These are phyloP conservation scores for Kluyveromyces aestuarii DNA, from an alignment of 805 yeast genomes.

Conservation along the genomic window DNA sequence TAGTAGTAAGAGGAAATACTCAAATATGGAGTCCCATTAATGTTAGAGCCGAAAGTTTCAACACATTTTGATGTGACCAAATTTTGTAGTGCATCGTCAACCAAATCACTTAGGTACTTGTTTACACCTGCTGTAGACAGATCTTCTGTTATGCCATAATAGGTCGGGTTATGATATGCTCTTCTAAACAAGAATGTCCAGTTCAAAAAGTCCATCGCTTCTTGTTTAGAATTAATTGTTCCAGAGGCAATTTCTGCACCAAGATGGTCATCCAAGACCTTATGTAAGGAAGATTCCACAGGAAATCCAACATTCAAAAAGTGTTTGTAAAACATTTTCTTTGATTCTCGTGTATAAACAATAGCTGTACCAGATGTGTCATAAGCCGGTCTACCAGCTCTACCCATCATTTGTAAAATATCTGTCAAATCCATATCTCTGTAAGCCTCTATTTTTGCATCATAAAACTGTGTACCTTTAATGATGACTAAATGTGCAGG, in stretches of 20 bases:
- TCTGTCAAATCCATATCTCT: constrained; percentile 91
- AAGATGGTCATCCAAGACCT: constrained; percentile 78
- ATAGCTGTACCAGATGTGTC: constrained; percentile 92
- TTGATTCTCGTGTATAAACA: constrained; percentile 72
- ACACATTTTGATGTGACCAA: constrained; percentile 70
- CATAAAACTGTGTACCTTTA: constrained; percentile 94
- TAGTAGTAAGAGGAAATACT: constrained; percentile 86
- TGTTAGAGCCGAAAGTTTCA: constrained; percentile 34
- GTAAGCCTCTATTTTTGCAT: constrained; percentile 88
- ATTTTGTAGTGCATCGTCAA: constrained; percentile 60
- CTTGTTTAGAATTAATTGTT: constrained; percentile 83
- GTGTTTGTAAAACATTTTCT: constrained; percentile 78
- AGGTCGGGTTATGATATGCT: constrained; percentile 89
- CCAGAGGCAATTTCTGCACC: constrained; percentile 96
- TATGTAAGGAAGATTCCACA: constrained; percentile 75
- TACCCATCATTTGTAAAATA: constrained; percentile 95
- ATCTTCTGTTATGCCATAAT: constrained; percentile 78
- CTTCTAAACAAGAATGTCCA: constrained; percentile 90
- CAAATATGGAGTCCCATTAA: constrained; percentile 69
- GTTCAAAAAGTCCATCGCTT: constrained; percentile 92
- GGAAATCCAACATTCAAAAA: constrained; percentile 91
- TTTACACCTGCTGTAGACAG: constrained; percentile 45
- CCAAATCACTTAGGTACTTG: constrained; percentile 48
- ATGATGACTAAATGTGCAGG: constrained; percentile 98
- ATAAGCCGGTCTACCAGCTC: constrained; percentile 98